Evolutionary conservation across 192 early-diverging fungal species (phyloP), one percentile per base, ranked within the genome.

Genomic region (Podila clonocystis): DNA sequence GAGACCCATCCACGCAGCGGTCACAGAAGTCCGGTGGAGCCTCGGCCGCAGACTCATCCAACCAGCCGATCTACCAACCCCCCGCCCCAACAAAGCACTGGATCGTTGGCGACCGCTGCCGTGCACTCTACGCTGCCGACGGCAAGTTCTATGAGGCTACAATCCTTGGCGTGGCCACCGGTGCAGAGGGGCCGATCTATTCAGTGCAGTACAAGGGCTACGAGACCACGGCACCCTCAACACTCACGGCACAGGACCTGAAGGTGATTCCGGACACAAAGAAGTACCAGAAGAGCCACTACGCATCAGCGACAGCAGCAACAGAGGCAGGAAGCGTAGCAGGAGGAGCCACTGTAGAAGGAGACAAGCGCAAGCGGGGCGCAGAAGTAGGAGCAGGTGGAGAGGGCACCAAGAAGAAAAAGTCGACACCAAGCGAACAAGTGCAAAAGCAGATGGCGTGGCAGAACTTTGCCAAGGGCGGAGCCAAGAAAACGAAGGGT

Each of bases 361-460:
- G 36, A 70, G 68, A 50, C 20, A 55, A 55, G 52, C 52, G 52
- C 20, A 55, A 55, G 22, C 52, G 9, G n/a, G 82, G 85, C 19
- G 61, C 31, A 19, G 57, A 60, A 20, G 80, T 12, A 45, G 34
- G 34, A 45, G 41, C 41, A 45, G 34, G 72, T 36, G 67, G 66
- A 72, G 87, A 74, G 55, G 57, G 36, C 9, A 11, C 73, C 61
- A 88, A 89, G 52, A 90, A 90, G 68, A 86, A 87, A 55, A 78
- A 86, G 70, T 22, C 75, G 78, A 34, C 82, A 74, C 63, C 83
- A 82, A 78, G 84, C 87, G 94, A 93, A 63, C 90, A 91, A 29
- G 75, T 87, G 15, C 74, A 87, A 62, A 95, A 95, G 68, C 93
- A 95, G 68, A 87, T 90, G 64, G 86, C 89, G 9, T 95, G 94